Evolutionary conservation across 2,329 filamentous ascomycete species (phyloP), one percentile per base, ranked within the genome.

Genomic region (Proliferodiscus dingleyae): DNA sequence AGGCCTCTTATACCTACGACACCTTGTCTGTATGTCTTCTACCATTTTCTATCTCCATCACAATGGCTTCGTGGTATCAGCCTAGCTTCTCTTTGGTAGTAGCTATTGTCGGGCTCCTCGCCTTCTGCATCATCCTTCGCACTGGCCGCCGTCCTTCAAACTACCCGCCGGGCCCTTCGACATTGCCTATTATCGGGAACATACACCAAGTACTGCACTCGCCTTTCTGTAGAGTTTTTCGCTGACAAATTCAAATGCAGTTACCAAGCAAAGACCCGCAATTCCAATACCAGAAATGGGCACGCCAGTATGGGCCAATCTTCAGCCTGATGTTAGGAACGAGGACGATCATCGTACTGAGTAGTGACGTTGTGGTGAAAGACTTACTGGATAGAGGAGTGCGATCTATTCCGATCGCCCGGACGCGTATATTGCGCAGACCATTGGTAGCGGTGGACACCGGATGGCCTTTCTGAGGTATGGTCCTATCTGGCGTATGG

Each of bases 401-500:
- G 34, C 13, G 9, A 55, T 51, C 24, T 56, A 56, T 23, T 47
- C 42, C 21, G 10, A 24, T n/a, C 18, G 53, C 11, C 52, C 10
- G 21, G 40, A 43, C 3, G 46, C 46, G 39, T 55, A 51, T 41
- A 39, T 52, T n/a, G 46, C 36, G 11, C 40, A 46, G 39, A 41
- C 39, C 2, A 5, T 52, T 2, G 70, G 73, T 43, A 68, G 68
- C 6, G 61, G 64, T 2, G 69, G 69, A 2, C 64, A 73, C 49
- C 71, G 75, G 47, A 56, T 73, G 5, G 58, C 73, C 6, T 52
- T 70, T 16, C 72, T 75, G 67, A 59, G 19, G 33, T 52, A 52
- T 44, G 44, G 45, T 4, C 19, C 33, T 18, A 46, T 23, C 52
- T 74, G 9, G 60, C 72, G 13, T 67, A 73, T 45, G 66, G 70